A percentile compares a stretch with the other conserved stretches of the same genome.
Conservation (phyloP, 495 filamentous ascomycete species). For the Rhypophila decipiens region DNA sequence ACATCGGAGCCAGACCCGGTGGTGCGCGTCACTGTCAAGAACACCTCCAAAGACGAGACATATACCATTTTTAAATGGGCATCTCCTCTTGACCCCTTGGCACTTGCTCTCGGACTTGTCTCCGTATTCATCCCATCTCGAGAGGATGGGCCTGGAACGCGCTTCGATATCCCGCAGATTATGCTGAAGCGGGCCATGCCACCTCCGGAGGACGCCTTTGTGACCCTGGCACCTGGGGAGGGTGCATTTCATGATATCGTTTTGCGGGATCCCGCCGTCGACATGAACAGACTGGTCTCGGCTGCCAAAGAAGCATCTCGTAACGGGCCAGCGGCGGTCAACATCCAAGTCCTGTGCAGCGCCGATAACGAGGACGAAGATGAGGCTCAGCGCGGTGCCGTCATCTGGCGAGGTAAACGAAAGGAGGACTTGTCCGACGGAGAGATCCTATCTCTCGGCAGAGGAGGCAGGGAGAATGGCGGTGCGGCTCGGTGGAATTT, state of each 20-base stretch:
- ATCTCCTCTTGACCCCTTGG: conserved; percentile 43
- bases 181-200: conserved; percentile 42
- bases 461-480: too few relatives aligned
- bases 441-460: neutral
- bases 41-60: conserved; percentile 26
- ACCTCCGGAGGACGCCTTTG: conserved; percentile 31
- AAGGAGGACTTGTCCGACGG: neutral
- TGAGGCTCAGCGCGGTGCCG: neutral
- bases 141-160: neutral
- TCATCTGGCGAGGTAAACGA: neutral
- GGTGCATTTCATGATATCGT: conserved; percentile 2
- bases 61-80: conserved; percentile 45
- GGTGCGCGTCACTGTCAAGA: conserved; percentile 34
- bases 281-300: neutral
- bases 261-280: neutral
- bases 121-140: conserved; percentile 30
- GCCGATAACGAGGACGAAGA: neutral
- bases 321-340: neutral
- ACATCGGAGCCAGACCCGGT: conserved; percentile 11
- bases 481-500: too few relatives aligned
- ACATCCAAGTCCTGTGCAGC: neutral
- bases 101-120: conserved; percentile 41
- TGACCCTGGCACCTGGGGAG: conserved; percentile 32
- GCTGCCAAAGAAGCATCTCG: too few relatives aligned
- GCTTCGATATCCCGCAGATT: conserved; percentile 33